Evolutionary conservation across 2,329 filamentous ascomycete genomes (phyloP).

Genomic region (Phialocephala subalpina): DNA sequence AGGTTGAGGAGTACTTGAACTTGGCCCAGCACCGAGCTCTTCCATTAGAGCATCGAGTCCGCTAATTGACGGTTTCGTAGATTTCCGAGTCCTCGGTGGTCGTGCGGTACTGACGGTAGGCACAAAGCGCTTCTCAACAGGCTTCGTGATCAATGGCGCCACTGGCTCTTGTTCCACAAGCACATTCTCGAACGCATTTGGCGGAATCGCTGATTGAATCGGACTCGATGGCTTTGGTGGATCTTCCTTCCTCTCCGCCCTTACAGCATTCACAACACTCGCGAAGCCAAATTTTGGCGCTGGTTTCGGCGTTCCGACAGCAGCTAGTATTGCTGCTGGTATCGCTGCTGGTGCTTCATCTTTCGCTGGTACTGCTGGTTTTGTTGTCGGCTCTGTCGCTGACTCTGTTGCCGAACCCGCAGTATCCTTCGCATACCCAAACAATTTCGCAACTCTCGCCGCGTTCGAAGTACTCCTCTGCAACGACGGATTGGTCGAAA

Average conservation of each 20-base stretch:
- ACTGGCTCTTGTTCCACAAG: neutral
- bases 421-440: constrained; percentile 27
- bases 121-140: neutral
- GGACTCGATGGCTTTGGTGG: neutral
- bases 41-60: neutral
- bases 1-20: neutral
- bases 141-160: neutral
- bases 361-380: too few relatives aligned
- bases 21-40: neutral
- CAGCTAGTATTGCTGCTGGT: neutral
- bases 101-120: neutral
- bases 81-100: constrained; percentile 3
- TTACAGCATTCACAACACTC: neutral
- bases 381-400: neutral
- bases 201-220: neutral
- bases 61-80: neutral
- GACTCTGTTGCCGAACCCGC: neutral
- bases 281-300: neutral
- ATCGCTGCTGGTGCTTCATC: neutral
- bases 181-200: neutral
- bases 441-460: constrained; percentile 33
- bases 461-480: constrained; percentile 28
- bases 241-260: neutral
- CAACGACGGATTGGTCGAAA: neutral
- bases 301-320: neutral